Evolutionary conservation across 2,329 filamentous ascomycete species (phyloP).

Genomic region (Aspergillus amoenus): DNA sequence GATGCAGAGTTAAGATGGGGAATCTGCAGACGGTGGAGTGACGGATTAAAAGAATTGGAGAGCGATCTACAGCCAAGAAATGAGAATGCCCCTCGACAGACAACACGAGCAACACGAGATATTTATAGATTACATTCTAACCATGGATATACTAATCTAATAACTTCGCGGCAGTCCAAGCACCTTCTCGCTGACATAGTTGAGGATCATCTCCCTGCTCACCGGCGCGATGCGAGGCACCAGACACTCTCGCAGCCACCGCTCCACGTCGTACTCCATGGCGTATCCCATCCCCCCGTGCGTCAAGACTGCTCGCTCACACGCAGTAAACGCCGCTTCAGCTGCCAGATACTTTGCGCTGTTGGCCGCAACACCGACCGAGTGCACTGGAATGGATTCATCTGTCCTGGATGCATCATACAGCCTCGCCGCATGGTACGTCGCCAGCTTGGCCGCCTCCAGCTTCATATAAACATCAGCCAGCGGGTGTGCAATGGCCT

Average conservation of each 20-base stretch:
- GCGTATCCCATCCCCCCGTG: constrained; percentile 66
- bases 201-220: constrained; percentile 52
- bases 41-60: no score
- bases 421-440: constrained; percentile 59
- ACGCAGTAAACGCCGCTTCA: constrained; percentile 61
- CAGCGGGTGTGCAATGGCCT: constrained; percentile 60
- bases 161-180: constrained; percentile 45
- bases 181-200: constrained; percentile 47
- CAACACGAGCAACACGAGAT: no score
- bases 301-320: constrained; percentile 56
- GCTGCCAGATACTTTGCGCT: constrained; percentile 67
- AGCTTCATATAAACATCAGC: constrained; percentile 61
- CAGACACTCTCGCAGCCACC: constrained; percentile 59
- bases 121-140: no score
- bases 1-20: no score
- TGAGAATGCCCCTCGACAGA: no score
- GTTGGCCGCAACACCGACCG: constrained; percentile 65
- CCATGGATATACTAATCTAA: constrained; percentile 18
- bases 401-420: constrained; percentile 57
- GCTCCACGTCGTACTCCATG: constrained; percentile 62
- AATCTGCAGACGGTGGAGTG: no score
- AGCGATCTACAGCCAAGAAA: no score
- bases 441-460: constrained; percentile 61
- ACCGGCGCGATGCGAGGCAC: constrained; percentile 62
- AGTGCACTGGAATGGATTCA: constrained; percentile 52